These are phyloP conservation scores for Colletotrichum viniferum DNA, from an alignment of 2,329 filamentous ascomycete species.

Conservation along the genomic window DNA sequence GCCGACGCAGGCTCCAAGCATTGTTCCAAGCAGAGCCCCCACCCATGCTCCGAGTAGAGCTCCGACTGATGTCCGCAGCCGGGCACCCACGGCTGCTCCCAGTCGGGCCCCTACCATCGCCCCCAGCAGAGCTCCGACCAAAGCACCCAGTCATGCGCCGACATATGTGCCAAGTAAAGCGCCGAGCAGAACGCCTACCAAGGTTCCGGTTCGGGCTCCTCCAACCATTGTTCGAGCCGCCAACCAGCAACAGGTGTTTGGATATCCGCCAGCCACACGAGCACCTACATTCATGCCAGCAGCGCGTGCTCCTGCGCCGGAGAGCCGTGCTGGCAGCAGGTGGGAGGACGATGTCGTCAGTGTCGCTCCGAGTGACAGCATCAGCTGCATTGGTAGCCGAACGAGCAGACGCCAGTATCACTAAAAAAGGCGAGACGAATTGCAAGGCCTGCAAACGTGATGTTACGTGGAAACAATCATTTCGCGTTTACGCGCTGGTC, in stretches of 20 bases:
- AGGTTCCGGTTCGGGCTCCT: neutral
- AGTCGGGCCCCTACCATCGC: neutral
- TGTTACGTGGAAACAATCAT: neutral
- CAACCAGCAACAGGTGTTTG: conserved; percentile 5
- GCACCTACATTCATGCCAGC: conserved; percentile 29
- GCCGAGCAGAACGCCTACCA: conserved; percentile 9
- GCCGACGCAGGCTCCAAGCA: conserved; percentile 8
- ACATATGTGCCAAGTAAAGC: neutral
- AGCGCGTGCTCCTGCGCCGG: conserved; percentile 42
- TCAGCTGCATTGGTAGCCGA: conserved; percentile 61
- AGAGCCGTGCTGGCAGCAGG: conserved; percentile 43
- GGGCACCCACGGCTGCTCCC: neutral
- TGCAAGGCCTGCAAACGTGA: neutral
- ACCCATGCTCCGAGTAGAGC: neutral
- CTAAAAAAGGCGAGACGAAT: neutral
- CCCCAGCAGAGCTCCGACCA: neutral
- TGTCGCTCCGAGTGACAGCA: conserved; percentile 65
- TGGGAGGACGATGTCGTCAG: conserved; percentile 57
- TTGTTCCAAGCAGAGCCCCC: neutral
- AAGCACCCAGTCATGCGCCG: neutral
- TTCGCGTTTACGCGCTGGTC: neutral
- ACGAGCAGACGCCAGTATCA: conserved; percentile 32
- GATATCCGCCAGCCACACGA: conserved; percentile 24
- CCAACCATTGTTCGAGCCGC: neutral
- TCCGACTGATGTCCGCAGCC: neutral